A percentile compares a stretch with the other conserved stretches of the same genome.
phyloP scores from a whole-genome alignment of 495 filamentous ascomycete species.

The Aspergillus indologenus region DNA sequence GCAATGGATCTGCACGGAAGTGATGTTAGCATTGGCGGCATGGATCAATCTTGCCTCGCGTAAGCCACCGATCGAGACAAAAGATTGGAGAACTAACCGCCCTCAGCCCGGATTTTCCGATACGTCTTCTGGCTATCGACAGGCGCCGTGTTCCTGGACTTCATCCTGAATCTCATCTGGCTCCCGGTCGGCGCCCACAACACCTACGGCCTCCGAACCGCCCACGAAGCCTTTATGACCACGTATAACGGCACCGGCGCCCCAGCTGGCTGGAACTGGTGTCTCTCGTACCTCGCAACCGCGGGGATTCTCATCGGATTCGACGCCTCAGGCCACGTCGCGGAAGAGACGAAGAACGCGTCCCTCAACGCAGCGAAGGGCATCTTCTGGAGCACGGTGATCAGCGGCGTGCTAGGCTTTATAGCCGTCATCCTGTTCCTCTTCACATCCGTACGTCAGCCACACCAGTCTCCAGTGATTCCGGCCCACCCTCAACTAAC shows the following conservation, averaged over 20 bases:
- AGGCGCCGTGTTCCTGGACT: slow-evolving; percentile 49
- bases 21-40: slow-evolving; percentile 44
- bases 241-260: slow-evolving; percentile 57
- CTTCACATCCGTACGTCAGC: slow-evolving; percentile 46
- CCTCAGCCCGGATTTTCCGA: slow-evolving; percentile 39
- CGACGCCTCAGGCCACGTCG: slow-evolving; percentile 54
- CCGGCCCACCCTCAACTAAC: too few species aligned
- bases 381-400: slow-evolving; percentile 55
- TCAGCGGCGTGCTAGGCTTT: slow-evolving; percentile 48
- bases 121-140: slow-evolving; percentile 50
- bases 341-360: slow-evolving; percentile 57
- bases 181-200: slow-evolving; percentile 50
- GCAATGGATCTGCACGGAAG: slow-evolving; percentile 54
- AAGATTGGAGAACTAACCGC: not conserved
- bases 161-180: slow-evolving; percentile 56
- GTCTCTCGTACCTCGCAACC: slow-evolving; percentile 55
- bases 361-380: slow-evolving; percentile 51
- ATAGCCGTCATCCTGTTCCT: slow-evolving; percentile 53
- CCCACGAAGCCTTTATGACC: slow-evolving; percentile 54
- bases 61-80: slow-evolving; percentile 18
- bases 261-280: slow-evolving; percentile 57
- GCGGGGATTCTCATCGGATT: slow-evolving; percentile 58
- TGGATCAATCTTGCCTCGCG: slow-evolving; percentile 44
- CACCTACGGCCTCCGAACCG: slow-evolving; percentile 52
- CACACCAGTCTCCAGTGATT: not conserved